phyloP scores from a whole-genome alignment of 495 filamentous ascomycete genomes.

The Amphirosellinia nigrospora region DNA sequence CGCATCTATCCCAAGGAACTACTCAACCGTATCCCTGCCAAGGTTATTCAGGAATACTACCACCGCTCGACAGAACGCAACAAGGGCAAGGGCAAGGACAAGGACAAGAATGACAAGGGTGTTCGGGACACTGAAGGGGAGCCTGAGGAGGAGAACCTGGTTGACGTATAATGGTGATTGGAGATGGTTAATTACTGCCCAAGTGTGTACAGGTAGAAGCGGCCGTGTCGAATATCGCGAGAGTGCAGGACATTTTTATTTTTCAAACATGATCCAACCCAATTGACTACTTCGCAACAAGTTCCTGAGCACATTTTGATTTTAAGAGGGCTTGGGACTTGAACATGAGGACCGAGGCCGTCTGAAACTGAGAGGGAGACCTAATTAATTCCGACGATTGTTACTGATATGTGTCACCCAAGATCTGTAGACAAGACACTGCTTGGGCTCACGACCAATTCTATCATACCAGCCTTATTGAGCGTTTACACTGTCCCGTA shows the following conservation, averaged over 20 bases:
- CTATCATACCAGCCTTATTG: background rate
- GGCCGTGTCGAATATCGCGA: conserved; percentile 30
- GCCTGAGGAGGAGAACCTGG: conserved; percentile 67
- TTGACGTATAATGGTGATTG: conserved; percentile 61
- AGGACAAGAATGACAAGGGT: conserved; percentile 70
- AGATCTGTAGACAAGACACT: background rate
- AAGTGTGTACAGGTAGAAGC: conserved; percentile 37
- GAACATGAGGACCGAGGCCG: background rate
- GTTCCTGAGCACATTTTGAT: background rate
- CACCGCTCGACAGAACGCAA: conserved; percentile 68
- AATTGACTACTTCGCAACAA: conserved; percentile 5
- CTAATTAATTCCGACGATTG: too few species aligned
- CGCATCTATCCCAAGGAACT: conserved; percentile 96
- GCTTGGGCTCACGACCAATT: too few species aligned
- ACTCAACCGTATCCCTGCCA: conserved; percentile 96
- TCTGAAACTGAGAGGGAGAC: background rate
- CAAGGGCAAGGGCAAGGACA: conserved; percentile 63
- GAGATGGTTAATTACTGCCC: conserved; percentile 23
- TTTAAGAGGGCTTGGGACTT: background rate
- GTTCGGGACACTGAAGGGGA: conserved; percentile 60
- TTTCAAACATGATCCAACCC: background rate
- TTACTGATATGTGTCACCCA: background rate
- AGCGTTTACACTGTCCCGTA: background rate
- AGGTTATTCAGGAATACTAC: conserved; percentile 92
- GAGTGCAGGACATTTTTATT: conserved; percentile 31